These are phyloP conservation scores for Fraxinus xanthoxyloides DNA, from an alignment of 305 asterid species.

Conservation along the genomic window DNA sequence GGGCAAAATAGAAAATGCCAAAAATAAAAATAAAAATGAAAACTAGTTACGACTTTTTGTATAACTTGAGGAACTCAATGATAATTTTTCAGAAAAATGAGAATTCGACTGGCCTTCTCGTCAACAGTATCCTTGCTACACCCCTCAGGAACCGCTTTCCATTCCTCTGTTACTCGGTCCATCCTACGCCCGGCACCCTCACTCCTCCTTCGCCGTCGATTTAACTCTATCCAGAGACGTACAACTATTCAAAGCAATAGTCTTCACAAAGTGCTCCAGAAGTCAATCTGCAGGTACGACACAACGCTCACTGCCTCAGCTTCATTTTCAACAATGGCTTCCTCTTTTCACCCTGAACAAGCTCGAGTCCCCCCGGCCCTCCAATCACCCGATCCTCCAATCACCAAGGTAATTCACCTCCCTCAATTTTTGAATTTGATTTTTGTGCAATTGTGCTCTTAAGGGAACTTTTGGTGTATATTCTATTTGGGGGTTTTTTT, in stretches of 20 bases:
- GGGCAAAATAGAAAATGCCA: no score
- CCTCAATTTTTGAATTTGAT: constrained; percentile 15
- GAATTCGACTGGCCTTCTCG: constrained; percentile 22
- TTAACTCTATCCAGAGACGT: constrained; percentile 13
- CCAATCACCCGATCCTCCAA: constrained; percentile 53
- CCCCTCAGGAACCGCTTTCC: constrained; percentile 13
- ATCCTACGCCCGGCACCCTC: constrained; percentile 26
- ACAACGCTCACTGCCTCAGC: constrained; percentile 28
- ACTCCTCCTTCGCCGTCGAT: constrained; percentile 29
- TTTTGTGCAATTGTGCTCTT: constrained; percentile 3
- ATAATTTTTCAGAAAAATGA: constrained; percentile 33
- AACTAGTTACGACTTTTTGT: not conserved
- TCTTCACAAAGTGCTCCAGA: not conserved
- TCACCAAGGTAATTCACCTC: constrained; percentile 46
- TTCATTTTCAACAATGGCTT: constrained; percentile 56
- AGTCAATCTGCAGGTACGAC: constrained; percentile 24
- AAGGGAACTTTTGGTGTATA: not conserved
- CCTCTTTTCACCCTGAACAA: constrained; percentile 57
- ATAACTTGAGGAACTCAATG: not conserved
- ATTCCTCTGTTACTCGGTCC: constrained; percentile 37
- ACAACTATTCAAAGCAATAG: constrained; percentile 15
- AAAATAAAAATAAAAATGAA: not conserved
- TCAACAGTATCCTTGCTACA: constrained; percentile 22
- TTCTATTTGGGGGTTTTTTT: not conserved
- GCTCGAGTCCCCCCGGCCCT: constrained; percentile 74